Conservation (phyloP, 129 eudicot species). For the Helianthus annuus region DNA sequence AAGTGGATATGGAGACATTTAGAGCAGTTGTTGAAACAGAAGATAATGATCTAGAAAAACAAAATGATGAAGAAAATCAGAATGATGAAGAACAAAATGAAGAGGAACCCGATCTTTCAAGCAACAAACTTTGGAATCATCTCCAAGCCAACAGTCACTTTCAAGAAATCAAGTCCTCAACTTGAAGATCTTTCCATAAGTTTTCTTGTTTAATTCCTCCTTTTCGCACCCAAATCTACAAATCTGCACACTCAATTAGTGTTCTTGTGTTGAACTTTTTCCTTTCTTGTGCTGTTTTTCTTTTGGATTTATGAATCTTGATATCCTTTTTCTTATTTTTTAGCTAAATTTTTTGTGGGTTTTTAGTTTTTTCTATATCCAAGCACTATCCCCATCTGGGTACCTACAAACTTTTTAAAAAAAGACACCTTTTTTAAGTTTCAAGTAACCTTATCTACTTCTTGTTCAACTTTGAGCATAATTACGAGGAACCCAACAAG, state of each 20-base stretch:
- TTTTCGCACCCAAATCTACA: constrained; percentile 2
- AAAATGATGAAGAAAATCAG: no score
- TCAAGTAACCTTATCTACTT: constrained; percentile 14
- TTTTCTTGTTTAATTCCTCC: not conserved
- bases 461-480: constrained; percentile 14
- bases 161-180: constrained; percentile 14
- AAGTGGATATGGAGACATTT: no score
- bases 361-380: constrained; percentile 22
- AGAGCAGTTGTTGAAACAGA: no score
- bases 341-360: constrained; percentile 24
- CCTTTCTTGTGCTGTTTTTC: not conserved
- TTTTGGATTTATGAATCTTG: constrained; percentile 4
- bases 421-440: constrained; percentile 14
- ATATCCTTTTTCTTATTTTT: not conserved
- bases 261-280: not conserved
- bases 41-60: no score
- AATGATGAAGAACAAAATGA: no score
- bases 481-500: constrained; percentile 29
- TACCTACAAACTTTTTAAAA: constrained; percentile 18
- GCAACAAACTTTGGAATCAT: constrained; percentile 17
- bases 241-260: constrained; percentile 9
- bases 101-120: not conserved
- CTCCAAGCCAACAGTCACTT: constrained; percentile 25
- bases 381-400: constrained; percentile 25
- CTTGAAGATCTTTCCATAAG: constrained; percentile 10